phyloP scores from a whole-genome alignment of 148 eudicot genomes.

The Camellia japonica region DNA sequence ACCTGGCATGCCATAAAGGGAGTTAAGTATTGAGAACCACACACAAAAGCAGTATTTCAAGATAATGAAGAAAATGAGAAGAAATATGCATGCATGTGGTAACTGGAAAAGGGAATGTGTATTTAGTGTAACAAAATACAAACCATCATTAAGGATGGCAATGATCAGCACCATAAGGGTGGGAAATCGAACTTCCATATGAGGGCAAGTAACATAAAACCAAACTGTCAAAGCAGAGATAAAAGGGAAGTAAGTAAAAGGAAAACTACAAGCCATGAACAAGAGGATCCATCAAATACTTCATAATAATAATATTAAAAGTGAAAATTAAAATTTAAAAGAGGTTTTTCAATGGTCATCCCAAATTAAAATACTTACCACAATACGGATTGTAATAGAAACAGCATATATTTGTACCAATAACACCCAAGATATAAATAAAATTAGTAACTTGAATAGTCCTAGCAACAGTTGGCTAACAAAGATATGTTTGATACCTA shows the following conservation, averaged over 20 bases:
- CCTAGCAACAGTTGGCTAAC: neutral
- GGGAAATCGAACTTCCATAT: constrained; percentile 54
- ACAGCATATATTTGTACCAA: constrained; percentile 54
- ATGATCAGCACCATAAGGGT: constrained; percentile 63
- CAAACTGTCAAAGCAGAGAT: constrained; percentile 27
- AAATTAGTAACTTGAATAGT: neutral
- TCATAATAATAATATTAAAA: neutral
- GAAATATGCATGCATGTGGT: neutral
- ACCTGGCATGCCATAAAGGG: constrained; percentile 20
- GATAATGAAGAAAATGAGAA: neutral
- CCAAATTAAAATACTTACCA: constrained; percentile 36
- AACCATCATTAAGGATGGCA: constrained; percentile 54
- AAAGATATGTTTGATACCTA: too few species aligned
- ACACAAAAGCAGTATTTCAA: neutral
- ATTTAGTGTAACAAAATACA: constrained; percentile 1
- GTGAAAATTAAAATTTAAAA: neutral
- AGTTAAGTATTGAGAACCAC: neutral
- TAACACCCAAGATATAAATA: constrained; percentile 4
- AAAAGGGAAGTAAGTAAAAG: neutral
- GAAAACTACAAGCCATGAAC: constrained; percentile 1
- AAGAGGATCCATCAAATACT: neutral
- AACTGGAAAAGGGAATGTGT: neutral
- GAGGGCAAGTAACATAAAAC: constrained; percentile 51
- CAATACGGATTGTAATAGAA: constrained; percentile 54
- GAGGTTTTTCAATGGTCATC: neutral